Base-by-base conservation (phyloP, 768 basidiomycete genomes). In the Gelatoporia subvermispora region DNA sequence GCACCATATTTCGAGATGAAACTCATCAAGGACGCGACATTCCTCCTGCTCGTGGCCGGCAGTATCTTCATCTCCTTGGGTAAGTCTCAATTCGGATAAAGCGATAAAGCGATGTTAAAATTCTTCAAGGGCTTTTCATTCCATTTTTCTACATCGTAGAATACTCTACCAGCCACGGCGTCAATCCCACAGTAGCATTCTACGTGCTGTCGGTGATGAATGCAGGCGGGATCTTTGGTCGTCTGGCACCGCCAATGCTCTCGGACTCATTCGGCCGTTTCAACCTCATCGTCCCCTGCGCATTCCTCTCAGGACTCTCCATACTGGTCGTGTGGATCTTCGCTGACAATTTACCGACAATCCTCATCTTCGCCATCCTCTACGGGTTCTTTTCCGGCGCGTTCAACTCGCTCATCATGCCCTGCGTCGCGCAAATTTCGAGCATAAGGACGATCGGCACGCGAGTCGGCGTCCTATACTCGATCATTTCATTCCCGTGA, bases 111-210 rank as follows among this genome's bases (percentile, higher is more conserved):
- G 16, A 11, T 43, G 37, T 48, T 36, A 2, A 39, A 28, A 39
- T 13, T 15, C 24, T 16, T 35, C 3, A 55, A 87, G 85, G 84
- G 22, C 66, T 86, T 3, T 88, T 85, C 65, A 81, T 79, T 20
- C 85, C 85, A 7, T 82, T 78, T 62, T 83, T 85, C 60, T 88
- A 80, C 67, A 78, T 88, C 45, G 75, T 78, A 18, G 73, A 77
- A 43, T 85, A 81, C 61, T 69, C 82, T 17, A 67, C 69, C 47
- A 72, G 71, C 37, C 64, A 59, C 60, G 41, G 58, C 41, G 64
- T 77, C 35, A 51, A 72, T 2, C 45, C 71, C 7, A 47, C 65
- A 37, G 66, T 65, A 22, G 70, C 77, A 0, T 79, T 82, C 65
- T 75, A 73, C 54, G 72, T 83, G 5, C 72, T 87, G 17, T 78